These are phyloP conservation scores for Sugiyamaella xylanicola DNA, from an alignment of 1,139 yeast genomes.

Conservation along the genomic window DNA sequence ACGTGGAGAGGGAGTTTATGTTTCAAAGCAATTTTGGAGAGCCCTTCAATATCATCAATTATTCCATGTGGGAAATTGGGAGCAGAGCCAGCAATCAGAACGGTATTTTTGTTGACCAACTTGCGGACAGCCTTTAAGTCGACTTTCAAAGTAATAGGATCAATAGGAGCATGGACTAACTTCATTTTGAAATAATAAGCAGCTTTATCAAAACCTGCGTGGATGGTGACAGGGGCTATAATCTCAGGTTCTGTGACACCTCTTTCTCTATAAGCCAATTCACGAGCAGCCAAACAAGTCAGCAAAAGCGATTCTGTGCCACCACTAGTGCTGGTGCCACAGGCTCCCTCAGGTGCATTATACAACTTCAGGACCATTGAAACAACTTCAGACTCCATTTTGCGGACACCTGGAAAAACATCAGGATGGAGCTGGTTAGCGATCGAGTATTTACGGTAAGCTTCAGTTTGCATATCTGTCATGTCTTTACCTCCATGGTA, in stretches of 20 bases:
- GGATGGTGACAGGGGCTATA: conserved; percentile 85
- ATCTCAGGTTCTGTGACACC: conserved; percentile 81
- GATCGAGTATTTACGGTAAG: conserved; percentile 75
- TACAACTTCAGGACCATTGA: conserved; percentile 82
- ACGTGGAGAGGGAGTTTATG: conserved; percentile 83
- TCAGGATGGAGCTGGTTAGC: conserved; percentile 97
- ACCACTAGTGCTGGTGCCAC: conserved; percentile 95
- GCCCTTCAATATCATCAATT: conserved; percentile 78
- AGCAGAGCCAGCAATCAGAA: conserved; percentile 85
- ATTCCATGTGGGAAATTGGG: conserved; percentile 98
- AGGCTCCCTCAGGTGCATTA: conserved; percentile 67
- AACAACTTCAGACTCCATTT: conserved; percentile 95
- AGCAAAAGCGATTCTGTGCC: conserved; percentile 91
- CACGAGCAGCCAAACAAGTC: conserved; percentile 81
- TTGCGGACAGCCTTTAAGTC: conserved; percentile 62
- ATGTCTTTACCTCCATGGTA: conserved; percentile 89
- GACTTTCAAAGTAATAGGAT: conserved; percentile 67
- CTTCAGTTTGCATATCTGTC: conserved; percentile 69
- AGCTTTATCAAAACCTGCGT: conserved; percentile 96
- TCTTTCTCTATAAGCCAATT: conserved; percentile 61
- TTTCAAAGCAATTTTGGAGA: conserved; percentile 65
- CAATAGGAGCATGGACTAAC: conserved; percentile 77
- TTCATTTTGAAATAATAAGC: conserved; percentile 88
- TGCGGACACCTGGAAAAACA: conserved; percentile 93
- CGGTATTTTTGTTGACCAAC: conserved; percentile 75